A percentile compares a stretch with the other conserved stretches of the same genome.
phyloP scores from a whole-genome alignment of 371 early-diverging fungal genomes.

The Syncephalastrum racemosum region DNA sequence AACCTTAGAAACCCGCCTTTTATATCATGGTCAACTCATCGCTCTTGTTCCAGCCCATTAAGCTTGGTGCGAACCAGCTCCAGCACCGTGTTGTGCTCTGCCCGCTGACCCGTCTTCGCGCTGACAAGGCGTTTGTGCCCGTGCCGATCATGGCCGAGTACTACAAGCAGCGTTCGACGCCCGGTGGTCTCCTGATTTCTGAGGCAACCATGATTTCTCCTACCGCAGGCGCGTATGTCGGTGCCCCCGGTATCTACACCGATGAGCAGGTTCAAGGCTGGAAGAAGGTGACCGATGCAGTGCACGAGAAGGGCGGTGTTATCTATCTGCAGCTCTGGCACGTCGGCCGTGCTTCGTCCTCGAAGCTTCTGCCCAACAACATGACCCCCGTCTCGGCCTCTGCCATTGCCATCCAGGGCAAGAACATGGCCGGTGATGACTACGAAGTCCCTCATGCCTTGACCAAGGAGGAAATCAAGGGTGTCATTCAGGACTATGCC shows the following conservation, averaged over 20 bases:
- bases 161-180: conserved; percentile 58
- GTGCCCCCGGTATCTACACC: conserved; percentile 49
- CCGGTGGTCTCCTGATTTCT: conserved; percentile 56
- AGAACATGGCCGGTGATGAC: conserved; percentile 8
- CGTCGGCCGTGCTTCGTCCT: conserved; percentile 14
- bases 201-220: conserved; percentile 57
- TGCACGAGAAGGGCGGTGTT: conserved; percentile 56
- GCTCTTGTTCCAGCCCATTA: conserved; percentile 28
- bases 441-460: conserved; percentile 19
- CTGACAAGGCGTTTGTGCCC: conserved; percentile 29
- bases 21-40: not conserved
- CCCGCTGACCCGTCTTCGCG: conserved; percentile 55
- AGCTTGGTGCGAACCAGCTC: conserved; percentile 24
- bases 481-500: conserved; percentile 33
- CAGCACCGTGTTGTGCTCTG: conserved; percentile 57
- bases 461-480: conserved; percentile 37
- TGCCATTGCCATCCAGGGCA: conserved; percentile 20
- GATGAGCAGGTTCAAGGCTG: conserved; percentile 55
- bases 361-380: conserved; percentile 9
- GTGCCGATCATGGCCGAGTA: conserved; percentile 48
- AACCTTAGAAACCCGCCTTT: no score
- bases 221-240: conserved; percentile 36
- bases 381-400: conserved; percentile 15
- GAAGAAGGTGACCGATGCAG: conserved; percentile 57
- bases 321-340: conserved; percentile 53